A percentile compares a stretch with the other conserved stretches of the same genome.
Evolutionary conservation across 1,284 basidiomycete species (phyloP).

Genomic region (Naganishia liquefaciens): DNA sequence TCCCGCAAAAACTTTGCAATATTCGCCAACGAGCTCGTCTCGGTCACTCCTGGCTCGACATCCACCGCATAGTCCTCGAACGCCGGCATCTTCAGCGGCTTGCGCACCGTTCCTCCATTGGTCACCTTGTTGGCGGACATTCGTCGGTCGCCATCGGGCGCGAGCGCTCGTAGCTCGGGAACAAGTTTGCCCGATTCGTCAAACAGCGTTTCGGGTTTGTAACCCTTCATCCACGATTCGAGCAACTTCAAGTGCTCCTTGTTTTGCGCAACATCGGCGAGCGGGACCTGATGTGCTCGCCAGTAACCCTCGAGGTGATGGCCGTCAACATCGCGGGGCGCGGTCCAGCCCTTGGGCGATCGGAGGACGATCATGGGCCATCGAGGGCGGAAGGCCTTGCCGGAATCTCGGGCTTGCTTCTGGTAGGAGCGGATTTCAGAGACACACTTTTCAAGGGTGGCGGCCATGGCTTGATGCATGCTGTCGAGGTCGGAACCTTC

Average conservation of each 20-base stretch:
- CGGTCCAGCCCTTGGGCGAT: conserved; percentile 34
- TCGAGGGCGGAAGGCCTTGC: conserved; percentile 34
- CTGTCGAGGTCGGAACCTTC: conserved; percentile 44
- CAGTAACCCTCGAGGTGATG: conserved; percentile 34
- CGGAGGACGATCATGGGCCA: conserved; percentile 36
- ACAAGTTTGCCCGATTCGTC: conserved; percentile 56
- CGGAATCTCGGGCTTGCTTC: conserved; percentile 32
- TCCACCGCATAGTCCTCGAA: conserved; percentile 62
- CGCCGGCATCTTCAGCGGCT: conserved; percentile 64
- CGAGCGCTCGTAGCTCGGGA: conserved; percentile 56
- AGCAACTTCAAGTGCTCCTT: conserved; percentile 37
- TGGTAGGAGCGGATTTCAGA: conserved; percentile 32
- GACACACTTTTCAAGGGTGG: conserved; percentile 34
- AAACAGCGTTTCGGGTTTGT: conserved; percentile 47
- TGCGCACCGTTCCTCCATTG: conserved; percentile 62
- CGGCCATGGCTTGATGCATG: conserved; percentile 44
- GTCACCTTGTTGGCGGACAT: conserved; percentile 44
- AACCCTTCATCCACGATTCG: conserved; percentile 36
- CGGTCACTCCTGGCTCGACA: conserved; percentile 41
- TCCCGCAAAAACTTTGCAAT: conserved; percentile 43
- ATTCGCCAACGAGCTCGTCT: conserved; percentile 38
- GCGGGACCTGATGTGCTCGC: conserved; percentile 38
- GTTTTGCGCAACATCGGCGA: conserved; percentile 42
- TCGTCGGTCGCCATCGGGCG: conserved; percentile 37
- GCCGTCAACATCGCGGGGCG: conserved; percentile 29